phyloP scores from a whole-genome alignment of 306 rosid genomes.

The Ormosia semicastrata region DNA sequence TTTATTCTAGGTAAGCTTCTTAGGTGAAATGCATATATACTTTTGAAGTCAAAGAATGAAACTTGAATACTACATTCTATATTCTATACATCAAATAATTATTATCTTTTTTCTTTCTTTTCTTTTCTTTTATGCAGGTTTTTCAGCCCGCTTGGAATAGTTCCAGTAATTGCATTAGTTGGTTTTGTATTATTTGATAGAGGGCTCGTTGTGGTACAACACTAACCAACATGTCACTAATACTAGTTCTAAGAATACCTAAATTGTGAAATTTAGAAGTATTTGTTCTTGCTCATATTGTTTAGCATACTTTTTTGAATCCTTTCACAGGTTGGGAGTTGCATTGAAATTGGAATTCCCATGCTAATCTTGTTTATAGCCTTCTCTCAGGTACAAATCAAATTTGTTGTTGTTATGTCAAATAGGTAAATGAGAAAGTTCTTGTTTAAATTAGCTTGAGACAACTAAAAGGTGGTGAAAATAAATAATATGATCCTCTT shows the following conservation, averaged over 20 bases:
- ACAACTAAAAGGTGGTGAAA: background rate
- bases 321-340: constrained; percentile 78
- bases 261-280: background rate
- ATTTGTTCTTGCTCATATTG: background rate
- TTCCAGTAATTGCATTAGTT: constrained; percentile 87
- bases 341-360: constrained; percentile 96
- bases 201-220: constrained; percentile 92
- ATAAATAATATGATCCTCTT: background rate
- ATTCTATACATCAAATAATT: background rate
- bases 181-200: constrained; percentile 97
- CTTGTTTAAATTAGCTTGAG: background rate
- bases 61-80: background rate
- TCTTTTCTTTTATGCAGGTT: constrained; percentile 56
- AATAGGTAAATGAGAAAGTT: background rate
- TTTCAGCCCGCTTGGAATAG: constrained; percentile 99
- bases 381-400: constrained; percentile 74
- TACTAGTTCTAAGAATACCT: background rate
- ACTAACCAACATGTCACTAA: background rate
- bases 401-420: background rate
- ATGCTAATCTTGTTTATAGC: constrained; percentile 81
- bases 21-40: background rate
- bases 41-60: constrained; percentile 2
- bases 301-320: constrained; percentile 13
- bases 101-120: constrained; percentile 17
- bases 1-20: constrained; percentile 71